Evolutionary conservation across 2,329 filamentous ascomycete genomes (phyloP), one percentile per base, ranked within the genome.

Genomic region (Microdochium nivale): DNA sequence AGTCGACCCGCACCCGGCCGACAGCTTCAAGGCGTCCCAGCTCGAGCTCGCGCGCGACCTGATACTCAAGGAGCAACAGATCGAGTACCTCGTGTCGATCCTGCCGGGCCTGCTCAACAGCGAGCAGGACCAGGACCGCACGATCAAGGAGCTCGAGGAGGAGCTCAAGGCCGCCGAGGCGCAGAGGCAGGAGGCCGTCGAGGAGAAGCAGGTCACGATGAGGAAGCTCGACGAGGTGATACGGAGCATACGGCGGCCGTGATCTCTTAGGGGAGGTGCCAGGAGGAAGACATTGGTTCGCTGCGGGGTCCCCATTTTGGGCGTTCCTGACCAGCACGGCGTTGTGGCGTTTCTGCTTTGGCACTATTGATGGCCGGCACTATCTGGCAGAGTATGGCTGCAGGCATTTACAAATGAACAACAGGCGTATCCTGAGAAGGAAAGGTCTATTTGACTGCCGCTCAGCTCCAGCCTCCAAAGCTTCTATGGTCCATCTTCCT

Each of bases 1-100:
- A 81, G 82, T 86, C 21, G 79, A 84, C 23, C 77, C 84, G 2
- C 74, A 86, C 25, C 73, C 81, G 1, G 68, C 78, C 10, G 81
- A 86, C 43, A 79, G 81, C 49, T 88, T 89, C 67, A 75, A 79
- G 51, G 78, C 79, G 2, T 81, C 84, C 47, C 79, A 90, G 63
- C 74, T 82, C 54, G 88, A 92, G 66, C 74, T 94, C 50, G 86
- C 87, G 35, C 79, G 81, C 55, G 88, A 92, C 64, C 74, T 94
- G 25, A 84, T 92, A 53, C 67, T 87, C 53, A 90, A 91, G 62
- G 86, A 90, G 60, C 87, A 91, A 70, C 87, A 92, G 70, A 90
- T 94, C 55, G 88, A 94, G 66, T 75, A 81, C 46, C 71, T 94
- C 48, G 87, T 92, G 53, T 86, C 83, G 16, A 80, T 78, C 23